Evolutionary conservation across 202 grass and related monocot species (phyloP).

Genomic region (Setaria viridis): DNA sequence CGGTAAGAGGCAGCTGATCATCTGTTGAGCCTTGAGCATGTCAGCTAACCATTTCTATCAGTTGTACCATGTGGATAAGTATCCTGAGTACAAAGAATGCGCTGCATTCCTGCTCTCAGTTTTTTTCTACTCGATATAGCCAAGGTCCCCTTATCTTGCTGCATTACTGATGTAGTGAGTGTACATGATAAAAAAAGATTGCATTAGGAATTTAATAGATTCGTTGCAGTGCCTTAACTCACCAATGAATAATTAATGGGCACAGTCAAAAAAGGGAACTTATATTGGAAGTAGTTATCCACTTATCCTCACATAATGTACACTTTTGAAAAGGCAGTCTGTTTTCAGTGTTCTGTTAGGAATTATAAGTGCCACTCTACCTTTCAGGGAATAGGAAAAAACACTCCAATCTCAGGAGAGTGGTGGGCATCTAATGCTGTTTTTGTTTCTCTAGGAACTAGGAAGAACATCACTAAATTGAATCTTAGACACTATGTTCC

Average conservation of each 20-base stretch:
- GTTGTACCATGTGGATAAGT: neutral
- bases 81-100: slow-evolving; percentile 10
- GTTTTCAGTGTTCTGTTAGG: neutral
- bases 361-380: neutral
- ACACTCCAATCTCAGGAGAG: neutral
- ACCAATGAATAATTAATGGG: slow-evolving; percentile 4
- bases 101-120: neutral
- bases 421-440: neutral
- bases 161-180: neutral
- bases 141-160: neutral
- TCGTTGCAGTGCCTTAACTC: slow-evolving; percentile 19
- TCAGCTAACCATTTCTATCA: slow-evolving; percentile 11
- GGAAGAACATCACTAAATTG: neutral
- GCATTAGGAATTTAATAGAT: neutral
- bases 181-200: neutral
- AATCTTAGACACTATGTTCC: neutral
- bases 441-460: neutral
- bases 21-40: slow-evolving; percentile 3
- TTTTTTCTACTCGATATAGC: neutral
- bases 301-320: neutral
- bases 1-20: slow-evolving; percentile 51
- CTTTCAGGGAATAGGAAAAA: neutral
- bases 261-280: neutral
- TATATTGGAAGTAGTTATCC: neutral
- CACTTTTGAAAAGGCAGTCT: neutral